These are phyloP conservation scores for Flaveria ramosissima DNA, from an alignment of 129 eudicot species.

Conservation along the genomic window DNA sequence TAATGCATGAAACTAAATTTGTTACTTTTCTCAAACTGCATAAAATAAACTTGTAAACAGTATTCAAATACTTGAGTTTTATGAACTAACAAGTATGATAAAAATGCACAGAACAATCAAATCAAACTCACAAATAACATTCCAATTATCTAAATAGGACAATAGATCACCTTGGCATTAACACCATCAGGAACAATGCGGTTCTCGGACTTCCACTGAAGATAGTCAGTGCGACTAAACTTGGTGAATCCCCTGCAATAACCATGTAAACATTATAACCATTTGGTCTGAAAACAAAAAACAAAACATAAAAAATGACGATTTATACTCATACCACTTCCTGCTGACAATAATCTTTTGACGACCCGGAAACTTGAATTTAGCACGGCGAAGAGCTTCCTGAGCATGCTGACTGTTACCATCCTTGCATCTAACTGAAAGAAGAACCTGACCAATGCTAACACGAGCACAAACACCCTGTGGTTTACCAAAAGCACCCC, in stretches of 20 bases:
- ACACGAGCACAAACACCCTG: conserved; percentile 77
- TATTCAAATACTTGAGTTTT: too few relatives aligned
- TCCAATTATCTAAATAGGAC: background rate
- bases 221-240: conserved; percentile 66
- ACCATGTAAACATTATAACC: background rate
- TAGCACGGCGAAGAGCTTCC: conserved; percentile 92
- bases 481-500: conserved; percentile 85
- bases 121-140: too few relatives aligned
- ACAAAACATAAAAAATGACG: background rate
- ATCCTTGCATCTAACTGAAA: conserved; percentile 74
- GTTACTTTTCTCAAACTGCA: too few relatives aligned
- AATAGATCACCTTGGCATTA: conserved; percentile 63
- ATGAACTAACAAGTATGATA: background rate
- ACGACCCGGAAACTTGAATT: conserved; percentile 94
- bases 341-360: conserved; percentile 92
- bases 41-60: too few relatives aligned
- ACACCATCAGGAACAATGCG: conserved; percentile 76
- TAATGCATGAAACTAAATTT: background rate
- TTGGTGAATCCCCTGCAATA: conserved; percentile 78
- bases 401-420: conserved; percentile 66
- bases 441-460: conserved; percentile 75
- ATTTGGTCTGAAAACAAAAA: background rate
- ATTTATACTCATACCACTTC: conserved; percentile 58
- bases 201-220: conserved; percentile 67
- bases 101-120: background rate